Conservation (phyloP, 2,329 filamentous ascomycete species). For the Talaromyces sp. region DNA sequence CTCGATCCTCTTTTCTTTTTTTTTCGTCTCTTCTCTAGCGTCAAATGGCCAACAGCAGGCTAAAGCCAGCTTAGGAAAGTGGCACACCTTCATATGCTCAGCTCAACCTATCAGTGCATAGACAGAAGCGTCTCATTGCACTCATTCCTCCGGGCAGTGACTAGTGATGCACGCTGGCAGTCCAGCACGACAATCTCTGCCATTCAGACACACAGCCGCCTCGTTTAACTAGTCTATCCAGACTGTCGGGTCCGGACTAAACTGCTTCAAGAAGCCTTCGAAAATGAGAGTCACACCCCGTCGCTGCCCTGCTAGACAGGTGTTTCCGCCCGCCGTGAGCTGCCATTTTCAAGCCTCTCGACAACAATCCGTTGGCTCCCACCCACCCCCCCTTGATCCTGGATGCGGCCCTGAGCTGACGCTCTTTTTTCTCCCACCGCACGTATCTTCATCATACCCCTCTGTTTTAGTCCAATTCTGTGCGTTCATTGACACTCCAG, state of each 20-base stretch:
- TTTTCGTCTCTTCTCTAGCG: background rate
- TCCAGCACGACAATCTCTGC: slow-evolving; percentile 12
- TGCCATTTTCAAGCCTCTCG: slow-evolving; percentile 2
- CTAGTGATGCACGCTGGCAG: slow-evolving; percentile 9
- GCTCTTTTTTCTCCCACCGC: slow-evolving; percentile 8
- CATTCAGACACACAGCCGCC: slow-evolving; percentile 30
- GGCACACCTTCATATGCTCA: background rate
- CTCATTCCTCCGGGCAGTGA: slow-evolving; percentile 7
- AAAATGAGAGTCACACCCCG: slow-evolving; percentile 17
- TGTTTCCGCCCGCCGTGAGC: slow-evolving; percentile 13
- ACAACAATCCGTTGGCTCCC: slow-evolving; percentile 10
- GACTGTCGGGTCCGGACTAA: slow-evolving; percentile 32
- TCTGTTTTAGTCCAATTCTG: background rate
- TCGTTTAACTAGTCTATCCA: slow-evolving; percentile 34
- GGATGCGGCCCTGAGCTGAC: background rate
- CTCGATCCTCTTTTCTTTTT: background rate
- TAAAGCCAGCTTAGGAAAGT: slow-evolving; percentile 10
- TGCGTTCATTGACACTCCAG: slow-evolving; percentile 1
- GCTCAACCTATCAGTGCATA: slow-evolving; percentile 13
- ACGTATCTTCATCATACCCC: slow-evolving; percentile 3
- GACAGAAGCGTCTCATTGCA: background rate
- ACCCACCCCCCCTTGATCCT: background rate
- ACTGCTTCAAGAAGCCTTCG: slow-evolving; percentile 20
- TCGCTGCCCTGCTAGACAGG: slow-evolving; percentile 11
- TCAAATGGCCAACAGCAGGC: slow-evolving; percentile 2